These are phyloP conservation scores for Calonectria montana DNA, from an alignment of 2,329 filamentous ascomycete genomes.

Conservation along the genomic window DNA sequence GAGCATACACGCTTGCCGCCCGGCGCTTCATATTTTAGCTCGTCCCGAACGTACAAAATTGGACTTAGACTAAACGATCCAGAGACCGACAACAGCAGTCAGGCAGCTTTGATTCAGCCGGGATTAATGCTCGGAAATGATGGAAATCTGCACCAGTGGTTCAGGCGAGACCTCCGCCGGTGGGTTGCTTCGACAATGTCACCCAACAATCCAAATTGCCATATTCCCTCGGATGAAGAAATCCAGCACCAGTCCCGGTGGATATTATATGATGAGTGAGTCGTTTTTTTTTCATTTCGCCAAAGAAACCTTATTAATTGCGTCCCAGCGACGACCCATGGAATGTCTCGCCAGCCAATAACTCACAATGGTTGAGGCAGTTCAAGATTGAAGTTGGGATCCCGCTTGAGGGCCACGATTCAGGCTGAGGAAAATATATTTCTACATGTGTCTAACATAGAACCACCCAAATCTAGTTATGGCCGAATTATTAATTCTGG, in stretches of 20 bases:
- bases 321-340: not conserved
- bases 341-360: not conserved
- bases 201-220: conserved; percentile 40
- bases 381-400: not conserved
- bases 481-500: not conserved
- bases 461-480: not conserved
- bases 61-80: not conserved
- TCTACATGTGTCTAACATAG: not conserved
- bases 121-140: not conserved
- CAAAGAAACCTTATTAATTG: not conserved
- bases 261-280: conserved; percentile 44
- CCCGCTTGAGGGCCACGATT: too few species aligned
- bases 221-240: conserved; percentile 48
- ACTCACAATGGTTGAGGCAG: not conserved
- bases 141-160: not conserved
- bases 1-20: not conserved
- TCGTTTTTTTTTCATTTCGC: not conserved
- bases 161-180: conserved; percentile 5
- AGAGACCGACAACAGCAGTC: too few species aligned
- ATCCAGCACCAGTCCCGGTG: conserved; percentile 45
- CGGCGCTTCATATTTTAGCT: not conserved
- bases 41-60: not conserved
- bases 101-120: not conserved
- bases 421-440: not conserved
- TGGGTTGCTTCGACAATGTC: conserved; percentile 42